A percentile compares a stretch with the other conserved stretches of the same genome.
These are phyloP conservation scores for Phoma sp. DNA, from an alignment of 2,329 filamentous ascomycete genomes.

Conservation along the genomic window DNA sequence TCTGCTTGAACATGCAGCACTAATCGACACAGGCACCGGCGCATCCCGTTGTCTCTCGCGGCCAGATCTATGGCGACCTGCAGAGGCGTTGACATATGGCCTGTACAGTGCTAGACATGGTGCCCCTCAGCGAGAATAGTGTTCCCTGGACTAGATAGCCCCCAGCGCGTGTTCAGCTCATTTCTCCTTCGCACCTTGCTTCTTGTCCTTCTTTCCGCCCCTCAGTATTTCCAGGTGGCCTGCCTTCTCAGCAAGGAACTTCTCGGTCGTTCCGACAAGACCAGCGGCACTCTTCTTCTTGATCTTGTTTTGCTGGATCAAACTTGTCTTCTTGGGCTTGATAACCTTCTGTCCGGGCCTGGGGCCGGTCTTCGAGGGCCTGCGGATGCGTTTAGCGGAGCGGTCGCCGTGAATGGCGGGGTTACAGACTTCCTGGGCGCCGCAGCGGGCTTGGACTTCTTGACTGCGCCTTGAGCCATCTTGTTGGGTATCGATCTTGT, in stretches of 20 bases:
- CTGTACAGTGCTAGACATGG: conserved; percentile 5
- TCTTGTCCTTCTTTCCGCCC: conserved; percentile 66
- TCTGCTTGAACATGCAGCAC: background rate
- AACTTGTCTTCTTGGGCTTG: conserved; percentile 67
- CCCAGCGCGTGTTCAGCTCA: background rate
- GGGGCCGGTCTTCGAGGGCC: conserved; percentile 51
- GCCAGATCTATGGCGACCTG: conserved; percentile 9
- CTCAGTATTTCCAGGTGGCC: conserved; percentile 73
- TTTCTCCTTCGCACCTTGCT: conserved; percentile 24
- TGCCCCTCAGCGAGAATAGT: background rate
- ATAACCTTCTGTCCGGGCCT: conserved; percentile 67
- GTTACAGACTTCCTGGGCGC: conserved; percentile 46
- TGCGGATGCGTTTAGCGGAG: conserved; percentile 21
- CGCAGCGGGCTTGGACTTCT: conserved; percentile 51
- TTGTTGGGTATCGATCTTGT: background rate
- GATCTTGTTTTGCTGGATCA: conserved; percentile 67
- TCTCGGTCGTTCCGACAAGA: conserved; percentile 70
- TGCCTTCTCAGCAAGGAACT: conserved; percentile 67
- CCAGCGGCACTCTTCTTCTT: conserved; percentile 70
- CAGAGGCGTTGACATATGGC: background rate
- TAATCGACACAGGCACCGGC: background rate
- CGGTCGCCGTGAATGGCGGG: background rate
- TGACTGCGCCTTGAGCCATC: conserved; percentile 58
- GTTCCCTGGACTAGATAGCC: background rate
- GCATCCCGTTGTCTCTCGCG: background rate